These are phyloP conservation scores for Fusarium udum DNA, from an alignment of 2,329 filamentous ascomycete species.

Conservation along the genomic window DNA sequence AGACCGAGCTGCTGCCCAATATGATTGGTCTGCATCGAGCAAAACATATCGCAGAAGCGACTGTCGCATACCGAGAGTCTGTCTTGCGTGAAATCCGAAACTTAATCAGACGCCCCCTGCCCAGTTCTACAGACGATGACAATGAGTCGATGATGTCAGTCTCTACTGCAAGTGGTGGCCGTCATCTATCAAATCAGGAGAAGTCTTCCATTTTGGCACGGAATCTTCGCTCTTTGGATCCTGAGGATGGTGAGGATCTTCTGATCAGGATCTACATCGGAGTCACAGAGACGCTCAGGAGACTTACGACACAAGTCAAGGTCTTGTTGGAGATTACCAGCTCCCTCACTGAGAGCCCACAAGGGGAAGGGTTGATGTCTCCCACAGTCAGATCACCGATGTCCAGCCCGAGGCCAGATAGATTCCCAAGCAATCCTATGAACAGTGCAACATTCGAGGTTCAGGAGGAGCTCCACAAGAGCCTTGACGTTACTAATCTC, in stretches of 20 bases:
- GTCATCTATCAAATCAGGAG: conserved; percentile 80
- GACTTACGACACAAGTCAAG: conserved; percentile 91
- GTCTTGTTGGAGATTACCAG: conserved; percentile 94
- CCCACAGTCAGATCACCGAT: conserved; percentile 62
- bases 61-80: conserved; percentile 84
- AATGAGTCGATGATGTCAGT: conserved; percentile 87
- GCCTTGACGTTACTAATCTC: conserved; percentile 79
- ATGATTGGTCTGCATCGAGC: conserved; percentile 84
- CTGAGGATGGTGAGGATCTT: conserved; percentile 85
- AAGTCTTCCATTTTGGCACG: conserved; percentile 89
- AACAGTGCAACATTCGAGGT: conserved; percentile 55
- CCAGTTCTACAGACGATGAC: conserved; percentile 94
- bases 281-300: conserved; percentile 85
- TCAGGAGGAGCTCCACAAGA: conserved; percentile 80
- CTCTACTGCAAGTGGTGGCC: conserved; percentile 77
- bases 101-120: conserved; percentile 84
- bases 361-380: conserved; percentile 55
- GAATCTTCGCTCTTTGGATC: conserved; percentile 84
- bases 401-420: conserved; percentile 58
- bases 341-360: conserved; percentile 62
- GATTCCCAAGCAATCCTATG: conserved; percentile 36
- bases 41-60: conserved; percentile 80
- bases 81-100: conserved; percentile 87
- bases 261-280: conserved; percentile 85
- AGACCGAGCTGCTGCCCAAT: conserved; percentile 73